These are phyloP conservation scores for Arthrinium phaeospermum DNA, from an alignment of 2,329 filamentous ascomycete species.

Conservation along the genomic window DNA sequence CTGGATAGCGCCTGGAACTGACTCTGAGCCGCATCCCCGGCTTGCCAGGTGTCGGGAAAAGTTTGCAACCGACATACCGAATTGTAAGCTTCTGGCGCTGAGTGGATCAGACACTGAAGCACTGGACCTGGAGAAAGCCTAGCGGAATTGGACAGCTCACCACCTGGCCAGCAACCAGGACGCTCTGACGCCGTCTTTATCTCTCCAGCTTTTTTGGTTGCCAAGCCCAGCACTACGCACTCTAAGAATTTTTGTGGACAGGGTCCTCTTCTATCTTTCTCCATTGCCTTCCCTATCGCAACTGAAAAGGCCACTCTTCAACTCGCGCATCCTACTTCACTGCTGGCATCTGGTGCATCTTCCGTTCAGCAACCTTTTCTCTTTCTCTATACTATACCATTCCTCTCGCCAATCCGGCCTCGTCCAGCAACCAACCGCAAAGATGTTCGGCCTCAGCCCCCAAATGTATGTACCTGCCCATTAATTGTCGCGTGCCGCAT, in stretches of 20 bases:
- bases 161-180: constrained; percentile 4
- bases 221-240: constrained; percentile 10
- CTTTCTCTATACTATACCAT: background rate
- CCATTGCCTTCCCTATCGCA: constrained; percentile 18
- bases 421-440: background rate
- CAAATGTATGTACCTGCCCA: constrained; percentile 14
- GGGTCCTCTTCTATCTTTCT: constrained; percentile 21
- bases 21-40: background rate
- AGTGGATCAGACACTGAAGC: background rate
- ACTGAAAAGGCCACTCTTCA: constrained; percentile 20
- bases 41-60: constrained; percentile 9
- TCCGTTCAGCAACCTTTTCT: background rate
- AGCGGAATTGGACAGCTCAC: background rate
- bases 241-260: constrained; percentile 18
- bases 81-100: background rate
- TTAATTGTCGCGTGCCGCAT: background rate
- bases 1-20: background rate
- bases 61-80: constrained; percentile 1
- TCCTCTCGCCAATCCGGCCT: background rate
- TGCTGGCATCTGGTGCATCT: constrained; percentile 12
- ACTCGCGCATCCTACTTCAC: constrained; percentile 3
- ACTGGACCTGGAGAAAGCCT: background rate
- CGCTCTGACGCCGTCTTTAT: background rate
- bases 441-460: constrained; percentile 20
- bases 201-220: constrained; percentile 5